Evolutionary conservation across 106 monocot species (phyloP).

Genomic region (Alisma plantagoaquatica): DNA sequence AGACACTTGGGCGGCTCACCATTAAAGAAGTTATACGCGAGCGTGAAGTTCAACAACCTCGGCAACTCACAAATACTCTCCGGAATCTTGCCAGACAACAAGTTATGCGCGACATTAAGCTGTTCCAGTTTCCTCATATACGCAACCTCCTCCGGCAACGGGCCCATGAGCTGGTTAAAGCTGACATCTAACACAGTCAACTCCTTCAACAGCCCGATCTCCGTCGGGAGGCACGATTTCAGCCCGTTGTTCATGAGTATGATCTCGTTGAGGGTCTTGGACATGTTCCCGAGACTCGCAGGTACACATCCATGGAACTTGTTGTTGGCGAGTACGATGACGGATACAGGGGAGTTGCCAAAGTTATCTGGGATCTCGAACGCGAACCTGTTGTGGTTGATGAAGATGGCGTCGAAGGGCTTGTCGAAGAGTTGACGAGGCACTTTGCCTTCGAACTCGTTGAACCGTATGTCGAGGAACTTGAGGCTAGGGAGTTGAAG

Average conservation of each 20-base stretch:
- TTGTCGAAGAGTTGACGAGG: constrained; percentile 26
- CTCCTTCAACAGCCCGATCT: constrained; percentile 23
- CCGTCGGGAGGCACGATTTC: constrained; percentile 28
- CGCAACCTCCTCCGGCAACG: constrained; percentile 26
- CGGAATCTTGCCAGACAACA: constrained; percentile 40
- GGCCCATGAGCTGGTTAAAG: constrained; percentile 33
- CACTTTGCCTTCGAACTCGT: constrained; percentile 23
- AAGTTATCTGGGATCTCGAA: constrained; percentile 22
- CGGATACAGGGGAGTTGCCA: constrained; percentile 35
- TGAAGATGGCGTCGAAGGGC: constrained; percentile 26
- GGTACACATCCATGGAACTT: constrained; percentile 36
- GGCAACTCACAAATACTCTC: constrained; percentile 28
- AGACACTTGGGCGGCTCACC: constrained; percentile 28
- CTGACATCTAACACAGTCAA: constrained; percentile 39
- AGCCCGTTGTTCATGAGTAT: constrained; percentile 42
- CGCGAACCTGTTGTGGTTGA: constrained; percentile 42
- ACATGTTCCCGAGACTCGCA: constrained; percentile 26
- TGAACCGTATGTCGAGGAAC: constrained; percentile 42
- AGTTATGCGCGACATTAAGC: constrained; percentile 34
- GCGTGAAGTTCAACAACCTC: constrained; percentile 34
- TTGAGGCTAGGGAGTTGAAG: constrained; percentile 17
- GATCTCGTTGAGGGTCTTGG: constrained; percentile 26
- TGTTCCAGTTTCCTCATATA: constrained; percentile 26
- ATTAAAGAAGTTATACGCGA: constrained; percentile 55
- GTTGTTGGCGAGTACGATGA: constrained; percentile 49